Percentiles rank a stretch among this genome's conserved stretches.
Conservation (phyloP, 768 basidiomycete species). For the Rubroboletus pulcherrimus region DNA sequence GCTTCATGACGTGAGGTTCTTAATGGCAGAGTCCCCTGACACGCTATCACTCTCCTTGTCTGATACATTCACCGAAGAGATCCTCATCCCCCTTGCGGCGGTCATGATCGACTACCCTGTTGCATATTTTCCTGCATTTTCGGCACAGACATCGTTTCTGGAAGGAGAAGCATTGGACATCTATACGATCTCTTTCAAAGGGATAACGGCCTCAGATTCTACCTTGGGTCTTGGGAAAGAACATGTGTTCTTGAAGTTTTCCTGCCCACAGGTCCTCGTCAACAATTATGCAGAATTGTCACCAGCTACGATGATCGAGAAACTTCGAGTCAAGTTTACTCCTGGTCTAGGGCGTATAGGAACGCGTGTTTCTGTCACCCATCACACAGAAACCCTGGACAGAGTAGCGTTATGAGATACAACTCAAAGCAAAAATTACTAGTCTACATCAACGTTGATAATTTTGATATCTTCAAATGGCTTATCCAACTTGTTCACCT, state of each 20-base stretch:
- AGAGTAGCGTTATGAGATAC: constrained; percentile 44
- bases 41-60: constrained; percentile 30
- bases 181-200: constrained; percentile 35
- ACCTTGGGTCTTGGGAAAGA: background rate
- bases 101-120: constrained; percentile 61
- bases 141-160: constrained; percentile 38
- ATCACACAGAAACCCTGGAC: constrained; percentile 38
- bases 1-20: constrained; percentile 6
- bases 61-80: constrained; percentile 21
- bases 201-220: background rate
- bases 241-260: constrained; percentile 53
- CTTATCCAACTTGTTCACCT: constrained; percentile 79
- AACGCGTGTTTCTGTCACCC: constrained; percentile 23
- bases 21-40: constrained; percentile 6
- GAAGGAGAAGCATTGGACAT: constrained; percentile 45
- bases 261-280: constrained; percentile 42
- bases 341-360: constrained; percentile 27
- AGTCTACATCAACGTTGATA: constrained; percentile 72
- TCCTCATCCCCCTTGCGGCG: constrained; percentile 51
- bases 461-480: constrained; percentile 95
- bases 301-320: constrained; percentile 23
- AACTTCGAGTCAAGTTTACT: constrained; percentile 34
- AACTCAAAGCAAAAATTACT: constrained; percentile 14
- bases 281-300: constrained; percentile 11
- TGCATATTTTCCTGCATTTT: constrained; percentile 47